Percentiles rank a stretch among this genome's conserved stretches.
These are phyloP conservation scores for Mixia osmundae DNA, from an alignment of 1,284 basidiomycete species.

Conservation along the genomic window DNA sequence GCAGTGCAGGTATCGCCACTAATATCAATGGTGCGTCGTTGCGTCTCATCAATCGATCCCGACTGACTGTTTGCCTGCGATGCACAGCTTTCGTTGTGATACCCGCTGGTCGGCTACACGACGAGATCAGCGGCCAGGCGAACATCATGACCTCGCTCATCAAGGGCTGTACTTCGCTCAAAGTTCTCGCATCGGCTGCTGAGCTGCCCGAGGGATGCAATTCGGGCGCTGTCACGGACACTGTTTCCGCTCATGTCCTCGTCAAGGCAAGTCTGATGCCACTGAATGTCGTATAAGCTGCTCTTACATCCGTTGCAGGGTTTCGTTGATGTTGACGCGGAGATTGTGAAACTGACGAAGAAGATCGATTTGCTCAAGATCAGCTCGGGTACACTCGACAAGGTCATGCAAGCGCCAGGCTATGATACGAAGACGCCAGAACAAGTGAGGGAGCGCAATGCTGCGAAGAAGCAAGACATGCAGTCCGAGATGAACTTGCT, in stretches of 20 bases:
- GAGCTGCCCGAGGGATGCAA: slow-evolving; percentile 70
- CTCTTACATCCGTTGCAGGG: slow-evolving; percentile 30
- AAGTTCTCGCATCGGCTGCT: slow-evolving; percentile 32
- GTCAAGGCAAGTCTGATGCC: slow-evolving; percentile 37
- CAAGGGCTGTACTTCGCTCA: slow-evolving; percentile 60
- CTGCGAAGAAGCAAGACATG: slow-evolving; percentile 38
- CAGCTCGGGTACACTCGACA: slow-evolving; percentile 49
- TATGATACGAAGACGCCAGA: slow-evolving; percentile 57
- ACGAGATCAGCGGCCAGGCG: slow-evolving; percentile 37
- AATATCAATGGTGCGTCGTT: slow-evolving; percentile 49
- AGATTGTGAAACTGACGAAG: slow-evolving; percentile 65
- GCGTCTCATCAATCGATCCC: neutral
- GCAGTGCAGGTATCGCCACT: slow-evolving; percentile 71
- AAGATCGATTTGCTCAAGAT: slow-evolving; percentile 46
- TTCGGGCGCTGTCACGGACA: slow-evolving; percentile 49
- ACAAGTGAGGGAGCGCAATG: slow-evolving; percentile 45
- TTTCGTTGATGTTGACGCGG: slow-evolving; percentile 54
- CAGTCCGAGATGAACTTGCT: slow-evolving; percentile 1
- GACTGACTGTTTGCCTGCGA: neutral
- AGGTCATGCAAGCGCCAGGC: slow-evolving; percentile 45
- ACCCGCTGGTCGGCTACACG: neutral
- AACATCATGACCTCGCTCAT: slow-evolving; percentile 58
- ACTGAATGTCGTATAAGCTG: neutral
- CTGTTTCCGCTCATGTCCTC: slow-evolving; percentile 52
- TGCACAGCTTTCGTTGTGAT: too few species aligned